Conservation (phyloP, 805 yeast genomes). For the Ogataea methanolica region DNA sequence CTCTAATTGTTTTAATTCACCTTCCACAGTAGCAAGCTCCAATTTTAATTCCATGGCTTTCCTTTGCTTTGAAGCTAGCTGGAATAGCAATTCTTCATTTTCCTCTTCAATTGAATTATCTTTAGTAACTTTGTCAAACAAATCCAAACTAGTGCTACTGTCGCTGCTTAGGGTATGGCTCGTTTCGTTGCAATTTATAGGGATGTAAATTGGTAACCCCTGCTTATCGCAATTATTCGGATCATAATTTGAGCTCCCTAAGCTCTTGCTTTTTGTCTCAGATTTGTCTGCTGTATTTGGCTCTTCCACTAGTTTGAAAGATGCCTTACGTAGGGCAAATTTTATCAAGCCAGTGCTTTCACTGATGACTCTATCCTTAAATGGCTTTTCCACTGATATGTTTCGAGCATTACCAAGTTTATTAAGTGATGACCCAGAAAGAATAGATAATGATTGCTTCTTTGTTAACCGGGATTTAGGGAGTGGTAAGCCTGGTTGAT, state of each 20-base stretch:
- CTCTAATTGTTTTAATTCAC: constrained; percentile 35
- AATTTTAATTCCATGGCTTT: constrained; percentile 44
- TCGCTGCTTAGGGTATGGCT: neutral
- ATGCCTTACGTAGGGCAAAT: constrained; percentile 30
- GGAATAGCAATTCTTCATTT: constrained; percentile 26
- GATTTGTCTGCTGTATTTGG: neutral
- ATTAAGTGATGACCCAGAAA: constrained; percentile 25
- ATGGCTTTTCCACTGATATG: constrained; percentile 18
- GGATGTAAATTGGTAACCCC: constrained; percentile 34
- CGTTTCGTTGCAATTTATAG: constrained; percentile 19
- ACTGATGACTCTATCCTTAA: constrained; percentile 39
- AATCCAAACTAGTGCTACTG: neutral
- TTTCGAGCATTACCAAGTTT: constrained; percentile 13
- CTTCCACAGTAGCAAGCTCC: constrained; percentile 36
- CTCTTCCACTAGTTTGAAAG: neutral
- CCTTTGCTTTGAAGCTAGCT: constrained; percentile 49
- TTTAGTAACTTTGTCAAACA: neutral
- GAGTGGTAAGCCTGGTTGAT: neutral
- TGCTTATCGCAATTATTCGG: constrained; percentile 4
- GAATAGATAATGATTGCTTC: constrained; percentile 31
- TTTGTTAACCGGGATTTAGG: constrained; percentile 13
- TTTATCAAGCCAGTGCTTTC: constrained; percentile 49
- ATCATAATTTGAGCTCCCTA: no score
- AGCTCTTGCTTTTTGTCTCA: neutral
- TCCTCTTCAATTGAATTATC: constrained; percentile 4